Evolutionary conservation across 768 basidiomycete genomes (phyloP).

Genomic region (Tricholoma flavovirens): DNA sequence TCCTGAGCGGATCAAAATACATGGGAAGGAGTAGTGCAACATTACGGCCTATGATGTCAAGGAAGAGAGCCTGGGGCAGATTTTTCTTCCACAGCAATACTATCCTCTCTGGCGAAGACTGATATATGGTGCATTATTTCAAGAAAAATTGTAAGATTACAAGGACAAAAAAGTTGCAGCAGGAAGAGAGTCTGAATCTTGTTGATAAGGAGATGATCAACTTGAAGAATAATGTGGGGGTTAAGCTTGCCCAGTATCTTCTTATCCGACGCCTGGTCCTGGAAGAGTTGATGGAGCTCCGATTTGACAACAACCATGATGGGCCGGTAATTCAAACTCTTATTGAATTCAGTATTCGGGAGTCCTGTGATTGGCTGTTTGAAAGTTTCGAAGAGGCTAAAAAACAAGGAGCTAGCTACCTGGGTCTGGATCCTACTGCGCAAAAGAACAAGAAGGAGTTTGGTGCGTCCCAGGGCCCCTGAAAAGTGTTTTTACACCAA

Average conservation of each 20-base stretch:
- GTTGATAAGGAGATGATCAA: neutral
- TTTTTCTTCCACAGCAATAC: neutral
- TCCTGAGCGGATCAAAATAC: neutral
- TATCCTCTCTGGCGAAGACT: neutral
- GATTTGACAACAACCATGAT: neutral
- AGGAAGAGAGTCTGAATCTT: neutral
- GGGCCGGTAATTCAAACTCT: neutral
- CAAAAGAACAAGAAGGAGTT: neutral
- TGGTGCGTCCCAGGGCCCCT: neutral
- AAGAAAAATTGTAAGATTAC: neutral
- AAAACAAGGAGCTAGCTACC: neutral
- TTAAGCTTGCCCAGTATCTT: neutral
- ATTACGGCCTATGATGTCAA: neutral
- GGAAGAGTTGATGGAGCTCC: neutral
- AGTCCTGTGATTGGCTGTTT: neutral
- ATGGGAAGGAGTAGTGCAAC: neutral
- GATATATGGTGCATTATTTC: neutral
- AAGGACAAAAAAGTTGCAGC: neutral
- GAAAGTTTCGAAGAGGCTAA: neutral
- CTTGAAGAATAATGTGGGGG: neutral
- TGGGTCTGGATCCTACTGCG: neutral
- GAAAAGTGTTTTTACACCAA: neutral
- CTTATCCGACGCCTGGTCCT: neutral
- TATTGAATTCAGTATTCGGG: neutral
- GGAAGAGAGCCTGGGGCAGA: neutral